Evolutionary conservation across 2,329 filamentous ascomycete genomes (phyloP).

Genomic region (Aureobasidium sp.): DNA sequence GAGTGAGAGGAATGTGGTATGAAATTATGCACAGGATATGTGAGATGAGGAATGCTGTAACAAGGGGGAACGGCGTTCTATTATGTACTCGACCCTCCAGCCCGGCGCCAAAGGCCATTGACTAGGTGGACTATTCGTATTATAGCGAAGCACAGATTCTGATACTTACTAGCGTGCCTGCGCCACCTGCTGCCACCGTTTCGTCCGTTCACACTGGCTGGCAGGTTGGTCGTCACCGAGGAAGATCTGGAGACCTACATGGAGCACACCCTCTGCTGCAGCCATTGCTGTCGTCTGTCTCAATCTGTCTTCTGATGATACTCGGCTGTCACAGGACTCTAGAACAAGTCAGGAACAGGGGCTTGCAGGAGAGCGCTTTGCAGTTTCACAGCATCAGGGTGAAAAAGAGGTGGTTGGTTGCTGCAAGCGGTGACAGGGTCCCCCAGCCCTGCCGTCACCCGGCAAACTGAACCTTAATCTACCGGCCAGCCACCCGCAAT

Average conservation of each 20-base stretch:
- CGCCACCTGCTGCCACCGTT: constrained; percentile 11
- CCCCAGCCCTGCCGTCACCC: background rate
- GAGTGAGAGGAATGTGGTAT: background rate
- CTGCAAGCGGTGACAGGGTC: background rate
- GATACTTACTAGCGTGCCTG: constrained; percentile 12
- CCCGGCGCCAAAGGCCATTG: background rate
- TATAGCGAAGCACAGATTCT: constrained; percentile 12
- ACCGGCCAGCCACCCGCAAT: constrained; percentile 4
- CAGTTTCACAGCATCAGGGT: background rate
- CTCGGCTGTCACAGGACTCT: background rate
- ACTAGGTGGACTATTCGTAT: constrained; percentile 3
- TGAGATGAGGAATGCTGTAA: constrained; percentile 6
- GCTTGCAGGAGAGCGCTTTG: background rate
- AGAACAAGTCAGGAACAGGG: background rate
- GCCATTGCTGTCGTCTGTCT: background rate
- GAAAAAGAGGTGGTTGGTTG: constrained; percentile 8
- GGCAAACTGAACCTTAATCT: constrained; percentile 3
- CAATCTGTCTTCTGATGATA: background rate
- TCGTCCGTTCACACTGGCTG: constrained; percentile 4
- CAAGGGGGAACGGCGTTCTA: constrained; percentile 6
- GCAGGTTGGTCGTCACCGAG: constrained; percentile 3
- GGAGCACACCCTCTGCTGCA: background rate
- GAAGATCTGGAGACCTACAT: background rate
- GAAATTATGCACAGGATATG: constrained; percentile 4
- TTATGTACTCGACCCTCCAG: constrained; percentile 5